phyloP scores from a whole-genome alignment of 78 protist genomes.

The Cavenderia fasciculata region DNA sequence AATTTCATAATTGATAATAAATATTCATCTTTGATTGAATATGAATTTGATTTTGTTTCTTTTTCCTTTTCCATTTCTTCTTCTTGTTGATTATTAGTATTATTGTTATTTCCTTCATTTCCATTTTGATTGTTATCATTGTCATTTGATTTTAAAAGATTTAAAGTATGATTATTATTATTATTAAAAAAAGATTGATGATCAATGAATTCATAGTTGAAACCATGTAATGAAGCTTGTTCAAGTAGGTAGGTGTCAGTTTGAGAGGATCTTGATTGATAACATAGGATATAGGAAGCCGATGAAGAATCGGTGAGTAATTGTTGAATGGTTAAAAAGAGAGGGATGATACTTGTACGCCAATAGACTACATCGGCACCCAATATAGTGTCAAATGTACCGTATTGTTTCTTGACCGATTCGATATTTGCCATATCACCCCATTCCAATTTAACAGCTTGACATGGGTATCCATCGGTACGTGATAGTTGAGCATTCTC shows the following conservation, averaged over 20 bases:
- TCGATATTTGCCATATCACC: constrained; percentile 10
- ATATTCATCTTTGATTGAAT: background rate
- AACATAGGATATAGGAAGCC: constrained; percentile 19
- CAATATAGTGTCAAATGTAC: constrained; percentile 8
- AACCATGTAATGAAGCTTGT: background rate
- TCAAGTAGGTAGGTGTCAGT: constrained; percentile 49
- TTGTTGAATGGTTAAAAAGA: constrained; percentile 18
- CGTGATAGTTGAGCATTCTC: constrained; percentile 24
- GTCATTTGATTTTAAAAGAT: background rate
- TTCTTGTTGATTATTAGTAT: no score
- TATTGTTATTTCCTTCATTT: background rate
- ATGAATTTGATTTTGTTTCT: no score
- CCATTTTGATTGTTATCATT: background rate
- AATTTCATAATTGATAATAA: constrained; percentile 1
- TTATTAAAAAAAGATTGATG: constrained; percentile 1
- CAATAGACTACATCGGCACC: constrained; percentile 68
- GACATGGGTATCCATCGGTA: constrained; percentile 29
- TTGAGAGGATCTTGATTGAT: constrained; percentile 64
- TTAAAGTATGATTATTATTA: no score
- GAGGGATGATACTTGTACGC: constrained; percentile 35
- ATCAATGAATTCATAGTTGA: constrained; percentile 8
- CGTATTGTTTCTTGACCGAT: background rate
- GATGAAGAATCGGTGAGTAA: background rate
- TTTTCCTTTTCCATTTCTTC: no score
- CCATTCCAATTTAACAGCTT: constrained; percentile 44